A percentile compares a stretch with the other conserved stretches of the same genome.
These are phyloP conservation scores for Puccinia novopanici DNA, from an alignment of 1,284 basidiomycete species.

Conservation along the genomic window DNA sequence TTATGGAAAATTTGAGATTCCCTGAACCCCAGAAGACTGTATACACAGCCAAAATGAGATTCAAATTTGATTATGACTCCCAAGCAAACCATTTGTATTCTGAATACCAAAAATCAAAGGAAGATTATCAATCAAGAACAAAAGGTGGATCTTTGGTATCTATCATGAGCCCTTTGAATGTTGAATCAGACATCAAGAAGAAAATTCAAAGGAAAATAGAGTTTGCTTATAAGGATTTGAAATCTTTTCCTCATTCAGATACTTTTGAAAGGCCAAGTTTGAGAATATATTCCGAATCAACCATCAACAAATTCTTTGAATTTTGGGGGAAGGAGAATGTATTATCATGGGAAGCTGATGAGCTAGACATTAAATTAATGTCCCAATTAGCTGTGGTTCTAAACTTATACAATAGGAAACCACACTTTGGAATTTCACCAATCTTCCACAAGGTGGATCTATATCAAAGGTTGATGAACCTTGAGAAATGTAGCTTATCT, in stretches of 20 bases:
- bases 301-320: background rate
- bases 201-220: background rate
- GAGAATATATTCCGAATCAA: background rate
- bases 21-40: background rate
- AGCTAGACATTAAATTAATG: background rate
- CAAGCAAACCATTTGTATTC: background rate
- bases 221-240: background rate
- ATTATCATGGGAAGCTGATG: background rate
- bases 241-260: too few species aligned
- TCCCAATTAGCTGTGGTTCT: background rate
- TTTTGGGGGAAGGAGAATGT: background rate
- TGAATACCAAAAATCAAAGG: constrained; percentile 8
- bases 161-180: background rate
- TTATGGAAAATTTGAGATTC: background rate
- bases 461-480: background rate
- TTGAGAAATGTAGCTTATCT: background rate
- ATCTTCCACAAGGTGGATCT: background rate
- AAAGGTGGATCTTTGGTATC: background rate
- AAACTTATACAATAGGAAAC: background rate
- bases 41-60: background rate
- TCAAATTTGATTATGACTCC: background rate
- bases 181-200: background rate
- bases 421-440: constrained; percentile 2
- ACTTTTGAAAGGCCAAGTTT: background rate
- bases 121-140: background rate